phyloP scores from a whole-genome alignment of 106 monocot genomes.

The Hemerocallis citrina region DNA sequence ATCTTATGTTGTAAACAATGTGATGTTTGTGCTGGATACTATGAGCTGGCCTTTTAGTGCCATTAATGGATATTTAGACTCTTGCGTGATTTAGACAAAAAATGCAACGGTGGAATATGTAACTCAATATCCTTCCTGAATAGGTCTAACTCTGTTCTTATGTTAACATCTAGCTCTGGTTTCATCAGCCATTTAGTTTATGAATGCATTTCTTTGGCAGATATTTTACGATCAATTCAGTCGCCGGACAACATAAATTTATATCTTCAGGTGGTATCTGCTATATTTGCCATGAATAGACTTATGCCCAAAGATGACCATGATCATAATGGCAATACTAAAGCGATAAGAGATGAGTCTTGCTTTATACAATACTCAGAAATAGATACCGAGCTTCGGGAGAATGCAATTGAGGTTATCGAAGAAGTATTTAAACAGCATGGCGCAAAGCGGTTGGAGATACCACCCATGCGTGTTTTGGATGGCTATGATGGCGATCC shows the following conservation, averaged over 20 bases:
- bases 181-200: neutral
- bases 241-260: slow-evolving; percentile 88
- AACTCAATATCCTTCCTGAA: too few relatives aligned
- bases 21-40: too few relatives aligned
- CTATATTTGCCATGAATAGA: slow-evolving; percentile 86
- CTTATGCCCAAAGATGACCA: slow-evolving; percentile 37
- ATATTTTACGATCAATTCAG: slow-evolving; percentile 78
- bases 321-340: slow-evolving; percentile 28
- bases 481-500: slow-evolving; percentile 34
- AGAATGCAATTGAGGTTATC: slow-evolving; percentile 49
- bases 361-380: slow-evolving; percentile 35
- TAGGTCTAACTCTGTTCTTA: too few relatives aligned
- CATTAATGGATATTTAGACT: too few relatives aligned
- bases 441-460: slow-evolving; percentile 78
- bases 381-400: slow-evolving; percentile 48
- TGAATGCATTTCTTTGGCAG: slow-evolving; percentile 28
- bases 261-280: slow-evolving; percentile 75
- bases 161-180: too few relatives aligned
- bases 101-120: too few relatives aligned
- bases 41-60: too few relatives aligned
- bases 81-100: too few relatives aligned
- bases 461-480: slow-evolving; percentile 55
- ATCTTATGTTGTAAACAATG: too few relatives aligned
- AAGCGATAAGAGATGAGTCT: slow-evolving; percentile 25
- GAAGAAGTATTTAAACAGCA: slow-evolving; percentile 74